phyloP scores from a whole-genome alignment of 2,329 filamentous ascomycete genomes.

The Cladosporium sp. region DNA sequence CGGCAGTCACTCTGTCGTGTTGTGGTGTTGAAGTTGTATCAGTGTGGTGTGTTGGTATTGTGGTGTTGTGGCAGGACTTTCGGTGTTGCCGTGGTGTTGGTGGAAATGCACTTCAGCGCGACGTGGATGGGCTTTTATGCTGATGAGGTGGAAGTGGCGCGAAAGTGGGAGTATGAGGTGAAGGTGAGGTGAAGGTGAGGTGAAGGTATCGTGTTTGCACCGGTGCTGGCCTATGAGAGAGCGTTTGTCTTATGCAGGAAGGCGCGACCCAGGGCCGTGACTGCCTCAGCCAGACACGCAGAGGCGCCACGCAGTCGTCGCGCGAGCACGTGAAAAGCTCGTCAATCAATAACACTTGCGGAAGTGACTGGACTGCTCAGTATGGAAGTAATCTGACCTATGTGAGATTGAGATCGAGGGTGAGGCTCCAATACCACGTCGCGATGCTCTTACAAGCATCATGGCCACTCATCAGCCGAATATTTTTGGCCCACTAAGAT shows the following conservation, averaged over 20 bases:
- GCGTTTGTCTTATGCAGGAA: conserved; percentile 2
- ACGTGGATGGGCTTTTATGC: not conserved
- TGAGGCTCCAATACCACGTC: not conserved
- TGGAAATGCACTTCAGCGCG: not conserved
- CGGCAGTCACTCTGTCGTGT: not conserved
- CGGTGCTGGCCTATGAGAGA: not conserved
- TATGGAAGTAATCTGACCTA: not conserved
- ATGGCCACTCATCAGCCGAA: not conserved
- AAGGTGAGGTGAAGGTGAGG: not conserved
- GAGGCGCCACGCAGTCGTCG: not conserved
- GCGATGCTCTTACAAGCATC: not conserved
- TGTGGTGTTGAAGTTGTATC: not conserved
- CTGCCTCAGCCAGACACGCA: not conserved
- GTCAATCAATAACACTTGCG: not conserved
- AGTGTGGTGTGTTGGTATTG: not conserved
- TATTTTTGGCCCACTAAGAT: too few relatives aligned
- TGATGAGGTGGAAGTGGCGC: not conserved
- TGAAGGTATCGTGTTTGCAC: not conserved
- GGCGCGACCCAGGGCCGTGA: not conserved
- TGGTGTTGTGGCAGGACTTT: not conserved
- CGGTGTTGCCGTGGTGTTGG: not conserved
- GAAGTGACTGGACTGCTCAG: not conserved
- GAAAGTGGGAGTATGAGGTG: not conserved
- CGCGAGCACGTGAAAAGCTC: not conserved
- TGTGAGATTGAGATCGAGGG: not conserved